Evolutionary conservation across 2,329 filamentous ascomycete genomes (phyloP), one percentile per base, ranked within the genome.

Genomic region (Aspergillus aculeatus): DNA sequence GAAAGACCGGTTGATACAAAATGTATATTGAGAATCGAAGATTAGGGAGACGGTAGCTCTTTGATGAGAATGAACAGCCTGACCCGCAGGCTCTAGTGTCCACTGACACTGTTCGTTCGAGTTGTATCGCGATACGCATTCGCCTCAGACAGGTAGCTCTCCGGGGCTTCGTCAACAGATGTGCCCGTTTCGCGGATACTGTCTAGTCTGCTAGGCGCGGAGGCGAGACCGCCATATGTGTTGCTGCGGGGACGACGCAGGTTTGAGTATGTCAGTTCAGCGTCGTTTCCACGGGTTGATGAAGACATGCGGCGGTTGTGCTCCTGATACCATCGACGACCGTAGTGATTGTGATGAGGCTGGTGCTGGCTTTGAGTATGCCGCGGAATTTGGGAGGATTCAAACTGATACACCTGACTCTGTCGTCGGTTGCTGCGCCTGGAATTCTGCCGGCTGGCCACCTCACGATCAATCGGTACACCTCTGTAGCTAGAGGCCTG

Each of bases 181-280:
- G 63, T 61, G 10, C 68, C 66, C 0, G 69, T 62, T 57, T 75
- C 73, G 44, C 68, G 62, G 48, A 75, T 76, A 44, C 70, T 69
- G 56, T 73, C 73, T 7, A 75, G 58, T 16, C 58, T 35, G 12
- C 64, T 38, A 59, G 68, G 21, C 29, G 52, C 32, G 2, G 61
- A 52, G 19, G 54, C 64, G 2, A 66, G 53, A 1, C 68, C 69
- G 0, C 71, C 70, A 24, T 69, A 70, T 0, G 72, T 76, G 44
- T 61, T 71, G 57, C 73, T 77, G 29, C 74, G 71, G 5, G 73
- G 61, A 2, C 73, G 69, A 5, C 74, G 69, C 5, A 69, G 71
- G 56, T 71, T 75, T 2, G 71, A 68, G 56, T 75, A 76, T n/a
- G 72, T 62, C 21, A 75, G 51, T 9, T 74, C 70, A 12, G 71